Evolutionary conservation across 2,329 filamentous ascomycete genomes (phyloP).

Genomic region (Graphiopsis chlorocephala): DNA sequence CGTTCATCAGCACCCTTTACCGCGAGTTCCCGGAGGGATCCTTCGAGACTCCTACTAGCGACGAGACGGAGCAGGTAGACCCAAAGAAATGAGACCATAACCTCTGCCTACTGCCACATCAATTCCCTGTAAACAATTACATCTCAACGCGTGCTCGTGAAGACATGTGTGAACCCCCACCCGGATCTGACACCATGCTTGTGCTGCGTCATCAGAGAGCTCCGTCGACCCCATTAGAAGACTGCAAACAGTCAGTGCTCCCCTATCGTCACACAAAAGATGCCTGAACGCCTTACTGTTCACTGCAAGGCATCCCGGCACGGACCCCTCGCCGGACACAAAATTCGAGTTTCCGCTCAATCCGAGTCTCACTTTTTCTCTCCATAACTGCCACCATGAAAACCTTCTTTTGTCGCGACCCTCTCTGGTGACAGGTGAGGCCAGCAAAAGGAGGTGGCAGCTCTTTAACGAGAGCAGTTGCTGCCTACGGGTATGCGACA

Average conservation of each 20-base stretch:
- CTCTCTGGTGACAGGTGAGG: too few species aligned
- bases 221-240: neutral
- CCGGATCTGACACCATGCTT: neutral
- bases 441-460: too few species aligned
- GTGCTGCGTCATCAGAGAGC: neutral
- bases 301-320: neutral
- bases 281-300: too few species aligned
- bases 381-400: too few species aligned
- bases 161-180: neutral
- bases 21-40: neutral
- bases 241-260: neutral
- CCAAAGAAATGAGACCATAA: neutral
- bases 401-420: too few species aligned
- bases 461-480: neutral
- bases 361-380: neutral
- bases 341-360: neutral
- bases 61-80: neutral
- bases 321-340: neutral
- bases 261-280: neutral
- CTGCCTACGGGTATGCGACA: too few species aligned
- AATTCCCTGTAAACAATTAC: neutral
- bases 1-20: neutral
- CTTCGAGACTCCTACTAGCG: neutral
- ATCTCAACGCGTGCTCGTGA: neutral
- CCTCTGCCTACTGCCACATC: neutral